phyloP scores from a whole-genome alignment of 2,329 filamentous ascomycete species.

The Hansfordia pulvinata region DNA sequence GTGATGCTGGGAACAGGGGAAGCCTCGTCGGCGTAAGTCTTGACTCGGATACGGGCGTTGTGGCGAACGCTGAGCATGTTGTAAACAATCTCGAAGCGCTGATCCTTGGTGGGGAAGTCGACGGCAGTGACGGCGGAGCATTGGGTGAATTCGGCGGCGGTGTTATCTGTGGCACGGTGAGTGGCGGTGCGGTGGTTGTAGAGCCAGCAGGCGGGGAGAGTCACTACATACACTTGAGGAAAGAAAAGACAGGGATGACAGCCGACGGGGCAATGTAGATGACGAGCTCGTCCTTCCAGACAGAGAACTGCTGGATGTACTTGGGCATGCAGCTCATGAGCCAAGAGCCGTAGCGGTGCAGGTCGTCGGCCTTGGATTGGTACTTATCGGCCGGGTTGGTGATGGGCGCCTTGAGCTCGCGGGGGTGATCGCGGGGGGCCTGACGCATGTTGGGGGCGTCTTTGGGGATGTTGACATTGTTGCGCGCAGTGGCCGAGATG shows the following conservation, averaged over 20 bases:
- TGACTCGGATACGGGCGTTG: conserved; percentile 92
- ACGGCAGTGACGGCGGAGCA: conserved; percentile 85
- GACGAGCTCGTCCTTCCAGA: conserved; percentile 98
- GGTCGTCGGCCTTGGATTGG: conserved; percentile 68
- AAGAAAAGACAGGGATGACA: conserved; percentile 81
- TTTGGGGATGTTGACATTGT: conserved; percentile 42
- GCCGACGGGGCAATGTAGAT: conserved; percentile 84
- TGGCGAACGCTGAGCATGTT: conserved; percentile 91
- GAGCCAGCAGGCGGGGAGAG: conserved; percentile 5
- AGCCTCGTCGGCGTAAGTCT: conserved; percentile 96
- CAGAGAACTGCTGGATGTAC: conserved; percentile 97
- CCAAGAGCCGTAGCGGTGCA: conserved; percentile 94
- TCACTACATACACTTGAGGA: conserved; percentile 58
- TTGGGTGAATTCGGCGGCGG: conserved; percentile 90
- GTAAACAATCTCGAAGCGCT: conserved; percentile 97
- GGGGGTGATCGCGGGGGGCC: conserved; percentile 41
- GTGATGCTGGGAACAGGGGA: conserved; percentile 85
- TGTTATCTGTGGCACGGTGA: conserved; percentile 53
- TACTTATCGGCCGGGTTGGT: conserved; percentile 93
- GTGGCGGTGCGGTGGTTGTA: conserved; percentile 1
- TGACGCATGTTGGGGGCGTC: conserved; percentile 54
- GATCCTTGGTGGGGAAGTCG: conserved; percentile 88
- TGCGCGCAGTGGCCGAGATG: conserved; percentile 33
- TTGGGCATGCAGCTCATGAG: conserved; percentile 93
- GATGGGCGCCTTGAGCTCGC: conserved; percentile 61